A percentile compares a stretch with the other conserved stretches of the same genome.
Conservation (phyloP, 2,329 filamentous ascomycete species). For the Metarhizium robertsii region DNA sequence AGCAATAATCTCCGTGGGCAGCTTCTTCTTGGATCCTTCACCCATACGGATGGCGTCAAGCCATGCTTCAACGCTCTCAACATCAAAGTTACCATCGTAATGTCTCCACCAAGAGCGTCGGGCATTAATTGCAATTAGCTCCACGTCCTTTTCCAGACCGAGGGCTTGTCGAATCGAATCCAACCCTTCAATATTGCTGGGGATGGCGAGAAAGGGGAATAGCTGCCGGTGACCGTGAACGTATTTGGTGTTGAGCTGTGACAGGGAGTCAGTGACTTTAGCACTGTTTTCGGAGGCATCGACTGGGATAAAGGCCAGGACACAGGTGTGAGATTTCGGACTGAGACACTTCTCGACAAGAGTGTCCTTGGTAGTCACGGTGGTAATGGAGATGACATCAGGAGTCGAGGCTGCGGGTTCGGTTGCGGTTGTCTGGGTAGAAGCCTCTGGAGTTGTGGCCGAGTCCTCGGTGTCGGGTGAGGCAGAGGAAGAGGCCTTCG, state of each 20-base stretch:
- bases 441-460: conserved; percentile 13
- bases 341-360: conserved; percentile 65
- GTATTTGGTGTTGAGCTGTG: conserved; percentile 70
- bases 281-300: conserved; percentile 40
- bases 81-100: conserved; percentile 53
- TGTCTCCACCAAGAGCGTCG: conserved; percentile 80
- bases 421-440: conserved; percentile 19
- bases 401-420: conserved; percentile 11
- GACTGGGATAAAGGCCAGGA: conserved; percentile 62
- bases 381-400: conserved; percentile 51
- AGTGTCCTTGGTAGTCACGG: conserved; percentile 53
- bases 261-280: conserved; percentile 53
- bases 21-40: conserved; percentile 69
- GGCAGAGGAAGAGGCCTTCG: conserved; percentile 22
- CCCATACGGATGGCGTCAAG: conserved; percentile 86
- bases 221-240: conserved; percentile 53
- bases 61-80: conserved; percentile 67
- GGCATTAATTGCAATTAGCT: conserved; percentile 75
- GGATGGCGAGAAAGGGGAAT: conserved; percentile 77
- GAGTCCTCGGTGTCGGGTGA: conserved; percentile 17
- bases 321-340: conserved; percentile 69
- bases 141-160: conserved; percentile 49
- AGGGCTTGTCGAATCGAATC: conserved; percentile 41
- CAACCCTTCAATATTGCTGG: conserved; percentile 33
- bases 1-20: conserved; percentile 51